These are phyloP conservation scores for Phoenix dactylifera DNA, from an alignment of 176 grass and related monocot species.

Conservation along the genomic window DNA sequence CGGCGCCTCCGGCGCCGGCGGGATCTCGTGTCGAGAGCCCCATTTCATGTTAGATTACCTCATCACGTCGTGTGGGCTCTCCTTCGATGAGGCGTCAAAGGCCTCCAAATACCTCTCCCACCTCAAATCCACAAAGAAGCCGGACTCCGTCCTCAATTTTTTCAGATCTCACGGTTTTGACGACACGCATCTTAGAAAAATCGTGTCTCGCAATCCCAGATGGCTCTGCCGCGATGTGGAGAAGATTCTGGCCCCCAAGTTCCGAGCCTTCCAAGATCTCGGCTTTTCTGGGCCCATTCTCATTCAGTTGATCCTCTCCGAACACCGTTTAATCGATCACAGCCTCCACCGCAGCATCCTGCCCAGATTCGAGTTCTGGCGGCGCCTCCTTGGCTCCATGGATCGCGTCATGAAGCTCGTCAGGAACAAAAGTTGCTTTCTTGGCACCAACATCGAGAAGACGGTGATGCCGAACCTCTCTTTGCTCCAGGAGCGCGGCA, in stretches of 20 bases:
- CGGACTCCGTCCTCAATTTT: constrained; percentile 22
- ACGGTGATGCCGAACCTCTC: neutral
- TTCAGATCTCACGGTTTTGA: neutral
- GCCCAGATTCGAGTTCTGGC: constrained; percentile 2
- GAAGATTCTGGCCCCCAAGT: neutral
- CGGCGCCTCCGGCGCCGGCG: neutral
- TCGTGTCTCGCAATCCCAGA: neutral
- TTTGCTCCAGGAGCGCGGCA: neutral
- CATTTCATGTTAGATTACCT: constrained; percentile 50
- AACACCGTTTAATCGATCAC: neutral
- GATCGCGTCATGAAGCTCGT: neutral
- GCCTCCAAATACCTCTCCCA: constrained; percentile 23
- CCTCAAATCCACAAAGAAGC: constrained; percentile 10
- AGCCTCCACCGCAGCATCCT: neutral
- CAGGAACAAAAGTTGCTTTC: neutral
- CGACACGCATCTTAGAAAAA: neutral
- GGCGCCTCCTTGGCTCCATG: neutral
- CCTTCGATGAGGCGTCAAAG: constrained; percentile 20
- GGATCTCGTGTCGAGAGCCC: neutral
- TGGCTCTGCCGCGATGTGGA: constrained; percentile 2
- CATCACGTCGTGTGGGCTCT: constrained; percentile 30
- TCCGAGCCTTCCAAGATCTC: neutral
- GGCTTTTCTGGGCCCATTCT: neutral
- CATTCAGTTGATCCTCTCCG: neutral
- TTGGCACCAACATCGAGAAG: neutral